Conservation (phyloP, 192 early-diverging fungal species). For the Backusella luteola region DNA sequence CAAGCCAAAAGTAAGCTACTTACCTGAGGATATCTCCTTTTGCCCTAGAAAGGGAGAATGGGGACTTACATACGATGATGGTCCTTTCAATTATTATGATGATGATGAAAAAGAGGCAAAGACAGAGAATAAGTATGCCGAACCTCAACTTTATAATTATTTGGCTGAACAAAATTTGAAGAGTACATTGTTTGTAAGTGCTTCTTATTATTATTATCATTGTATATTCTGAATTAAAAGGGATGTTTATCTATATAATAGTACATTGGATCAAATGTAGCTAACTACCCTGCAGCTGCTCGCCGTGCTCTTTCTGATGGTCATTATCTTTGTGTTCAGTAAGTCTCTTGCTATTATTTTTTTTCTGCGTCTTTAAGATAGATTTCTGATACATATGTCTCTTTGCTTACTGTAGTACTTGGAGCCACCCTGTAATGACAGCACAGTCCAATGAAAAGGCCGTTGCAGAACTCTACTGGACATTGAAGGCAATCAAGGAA, state of each 20-base stretch:
- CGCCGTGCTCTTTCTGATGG: constrained; percentile 35
- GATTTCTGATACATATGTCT: neutral
- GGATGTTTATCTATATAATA: neutral
- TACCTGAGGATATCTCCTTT: constrained; percentile 11
- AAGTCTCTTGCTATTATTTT: neutral
- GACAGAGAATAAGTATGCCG: constrained; percentile 2
- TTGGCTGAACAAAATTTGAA: constrained; percentile 15
- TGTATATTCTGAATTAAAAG: neutral
- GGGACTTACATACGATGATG: constrained; percentile 28
- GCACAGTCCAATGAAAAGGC: constrained; percentile 53
- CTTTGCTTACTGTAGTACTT: constrained; percentile 44
- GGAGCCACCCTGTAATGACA: constrained; percentile 51
- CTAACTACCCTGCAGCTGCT: constrained; percentile 28
- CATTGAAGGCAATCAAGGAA: constrained; percentile 41
- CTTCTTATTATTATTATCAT: neutral
- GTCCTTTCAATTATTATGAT: constrained; percentile 16
- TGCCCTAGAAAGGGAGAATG: constrained; percentile 23
- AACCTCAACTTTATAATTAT: constrained; percentile 23
- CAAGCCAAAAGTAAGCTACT: neutral
- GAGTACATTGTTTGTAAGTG: constrained; percentile 21
- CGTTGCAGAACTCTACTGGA: constrained; percentile 54
- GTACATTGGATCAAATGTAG: constrained; percentile 38
- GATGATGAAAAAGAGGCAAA: constrained; percentile 6
- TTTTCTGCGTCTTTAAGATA: neutral
- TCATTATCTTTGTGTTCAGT: constrained; percentile 54